A percentile compares a stretch with the other conserved stretches of the same genome.
Evolutionary conservation across 495 filamentous ascomycete genomes (phyloP).

Genomic region (Baudoinia panamericana): DNA sequence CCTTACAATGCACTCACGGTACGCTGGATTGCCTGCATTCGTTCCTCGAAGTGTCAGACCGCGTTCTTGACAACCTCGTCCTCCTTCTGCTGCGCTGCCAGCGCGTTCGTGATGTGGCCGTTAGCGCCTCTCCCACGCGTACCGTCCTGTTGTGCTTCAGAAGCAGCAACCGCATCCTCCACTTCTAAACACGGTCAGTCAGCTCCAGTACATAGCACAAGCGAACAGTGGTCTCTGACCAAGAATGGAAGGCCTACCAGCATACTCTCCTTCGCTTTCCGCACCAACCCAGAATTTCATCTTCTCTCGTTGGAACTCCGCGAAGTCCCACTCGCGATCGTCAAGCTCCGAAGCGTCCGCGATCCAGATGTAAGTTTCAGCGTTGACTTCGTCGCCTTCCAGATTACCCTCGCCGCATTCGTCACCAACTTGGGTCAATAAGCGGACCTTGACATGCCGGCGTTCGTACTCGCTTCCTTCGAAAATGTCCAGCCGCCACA

Average conservation of each 20-base stretch:
- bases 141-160: slow-evolving; percentile 20
- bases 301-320: slow-evolving; percentile 25
- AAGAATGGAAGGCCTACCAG: slow-evolving; percentile 23
- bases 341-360: slow-evolving; percentile 40
- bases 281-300: slow-evolving; percentile 25
- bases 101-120: slow-evolving; percentile 24
- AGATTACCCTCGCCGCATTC: slow-evolving; percentile 33
- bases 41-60: slow-evolving; percentile 23
- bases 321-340: slow-evolving; percentile 67
- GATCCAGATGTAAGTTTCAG: slow-evolving; percentile 71
- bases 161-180: slow-evolving; percentile 25
- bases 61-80: slow-evolving; percentile 26
- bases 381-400: slow-evolving; percentile 44
- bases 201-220: no score
- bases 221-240: slow-evolving; percentile 7
- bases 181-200: slow-evolving; percentile 28
- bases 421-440: slow-evolving; percentile 28
- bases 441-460: slow-evolving; percentile 36
- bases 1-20: no score
- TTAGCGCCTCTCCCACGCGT: slow-evolving; percentile 29
- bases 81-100: slow-evolving; percentile 22
- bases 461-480: slow-evolving; percentile 68
- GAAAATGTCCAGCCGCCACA: slow-evolving; percentile 66
- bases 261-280: slow-evolving; percentile 28
- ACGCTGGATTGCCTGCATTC: no score